phyloP scores from a whole-genome alignment of 371 early-diverging fungal genomes.

The Mortierella sp. region DNA sequence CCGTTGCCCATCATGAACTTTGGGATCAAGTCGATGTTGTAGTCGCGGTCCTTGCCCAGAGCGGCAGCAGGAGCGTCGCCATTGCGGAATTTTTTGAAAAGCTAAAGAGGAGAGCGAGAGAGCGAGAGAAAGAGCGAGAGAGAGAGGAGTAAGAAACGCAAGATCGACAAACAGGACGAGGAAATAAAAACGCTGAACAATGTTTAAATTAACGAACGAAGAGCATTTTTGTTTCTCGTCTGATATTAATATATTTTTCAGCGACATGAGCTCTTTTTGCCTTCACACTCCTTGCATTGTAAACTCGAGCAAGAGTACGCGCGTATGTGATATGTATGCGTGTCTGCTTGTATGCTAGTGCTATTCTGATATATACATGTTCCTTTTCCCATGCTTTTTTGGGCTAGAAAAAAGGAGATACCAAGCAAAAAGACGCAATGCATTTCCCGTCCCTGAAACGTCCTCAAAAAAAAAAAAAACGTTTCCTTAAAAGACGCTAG shows the following conservation, averaged over 20 bases:
- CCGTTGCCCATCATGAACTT: conserved; percentile 99
- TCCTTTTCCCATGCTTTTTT: neutral
- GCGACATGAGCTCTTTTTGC: too few relatives aligned
- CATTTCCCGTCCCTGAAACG: neutral
- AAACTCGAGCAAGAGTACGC: too few relatives aligned
- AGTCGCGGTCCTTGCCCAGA: conserved; percentile 94
- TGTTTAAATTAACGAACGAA: neutral
- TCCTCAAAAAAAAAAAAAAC: too few relatives aligned
- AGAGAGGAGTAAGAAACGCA: too few relatives aligned
- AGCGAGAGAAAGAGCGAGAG: too few relatives aligned
- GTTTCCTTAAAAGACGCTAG: too few relatives aligned
- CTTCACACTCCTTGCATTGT: neutral
- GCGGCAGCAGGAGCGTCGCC: conserved; percentile 70
- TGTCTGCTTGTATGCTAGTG: too few relatives aligned
- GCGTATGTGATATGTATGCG: neutral
- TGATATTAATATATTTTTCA: neutral
- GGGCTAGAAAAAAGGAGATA: neutral
- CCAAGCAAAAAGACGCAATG: neutral
- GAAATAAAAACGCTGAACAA: neutral
- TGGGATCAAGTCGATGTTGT: conserved; percentile 98
- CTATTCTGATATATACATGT: too few relatives aligned
- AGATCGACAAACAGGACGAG: neutral
- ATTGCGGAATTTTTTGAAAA: conserved; percentile 88
- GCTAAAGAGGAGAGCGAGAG: conserved; percentile 64
- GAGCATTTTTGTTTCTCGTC: neutral